Conservation (phyloP, 176 grass and related monocot species). For the Urochloa ruziziensis region DNA sequence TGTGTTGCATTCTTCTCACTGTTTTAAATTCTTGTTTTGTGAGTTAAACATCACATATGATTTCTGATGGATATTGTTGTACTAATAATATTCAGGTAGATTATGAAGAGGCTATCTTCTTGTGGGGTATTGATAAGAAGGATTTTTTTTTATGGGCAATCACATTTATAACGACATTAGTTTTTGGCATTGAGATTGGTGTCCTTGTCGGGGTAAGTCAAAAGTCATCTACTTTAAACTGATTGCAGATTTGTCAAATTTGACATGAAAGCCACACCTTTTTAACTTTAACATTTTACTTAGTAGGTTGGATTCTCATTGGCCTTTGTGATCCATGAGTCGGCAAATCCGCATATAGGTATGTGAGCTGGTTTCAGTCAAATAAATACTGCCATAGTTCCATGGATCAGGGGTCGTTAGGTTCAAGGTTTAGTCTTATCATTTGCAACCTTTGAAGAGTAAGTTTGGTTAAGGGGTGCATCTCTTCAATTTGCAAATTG, state of each 20-base stretch:
- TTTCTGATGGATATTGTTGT: conserved; percentile 15
- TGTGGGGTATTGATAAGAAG: conserved; percentile 90
- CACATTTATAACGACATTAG: conserved; percentile 73
- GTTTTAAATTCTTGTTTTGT: conserved; percentile 13
- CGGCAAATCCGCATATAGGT: conserved; percentile 96
- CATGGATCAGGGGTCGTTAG: background rate
- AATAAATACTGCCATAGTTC: background rate
- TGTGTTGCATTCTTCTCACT: conserved; percentile 11
- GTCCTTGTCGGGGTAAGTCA: conserved; percentile 83
- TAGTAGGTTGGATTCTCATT: conserved; percentile 85
- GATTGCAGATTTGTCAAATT: background rate
- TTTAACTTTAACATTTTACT: conserved; percentile 19
- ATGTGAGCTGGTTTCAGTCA: background rate
- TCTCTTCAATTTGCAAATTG: background rate
- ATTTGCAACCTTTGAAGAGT: background rate
- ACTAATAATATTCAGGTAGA: conserved; percentile 68
- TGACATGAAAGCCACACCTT: background rate
- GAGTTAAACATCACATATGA: background rate
- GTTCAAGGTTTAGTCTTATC: background rate
- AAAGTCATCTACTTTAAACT: background rate
- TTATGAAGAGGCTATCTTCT: conserved; percentile 86
- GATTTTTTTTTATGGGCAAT: conserved; percentile 95
- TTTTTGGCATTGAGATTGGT: conserved; percentile 94
- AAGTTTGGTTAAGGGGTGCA: background rate
- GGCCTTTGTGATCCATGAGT: conserved; percentile 96